These are phyloP conservation scores for Vicia villosa DNA, from an alignment of 306 rosid genomes.

Conservation along the genomic window DNA sequence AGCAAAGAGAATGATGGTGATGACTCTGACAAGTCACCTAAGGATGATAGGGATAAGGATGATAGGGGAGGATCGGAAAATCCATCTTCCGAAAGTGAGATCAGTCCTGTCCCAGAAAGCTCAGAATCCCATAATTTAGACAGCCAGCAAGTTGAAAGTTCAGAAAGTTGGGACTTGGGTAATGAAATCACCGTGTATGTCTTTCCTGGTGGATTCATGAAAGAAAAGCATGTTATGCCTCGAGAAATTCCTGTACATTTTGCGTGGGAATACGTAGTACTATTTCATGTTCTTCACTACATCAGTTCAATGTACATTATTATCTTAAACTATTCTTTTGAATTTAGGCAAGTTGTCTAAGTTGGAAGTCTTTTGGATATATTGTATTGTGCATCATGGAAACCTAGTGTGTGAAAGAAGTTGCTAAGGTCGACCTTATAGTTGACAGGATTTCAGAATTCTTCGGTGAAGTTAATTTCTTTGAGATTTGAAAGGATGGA, in stretches of 20 bases:
- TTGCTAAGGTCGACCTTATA: conserved; percentile 3
- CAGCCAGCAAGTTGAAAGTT: conserved; percentile 49
- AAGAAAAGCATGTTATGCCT: conserved; percentile 31
- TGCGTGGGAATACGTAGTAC: conserved; percentile 41
- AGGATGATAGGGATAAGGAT: conserved; percentile 54
- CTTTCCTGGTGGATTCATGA: conserved; percentile 33
- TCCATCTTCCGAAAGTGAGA: conserved; percentile 54
- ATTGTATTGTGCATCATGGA: conserved; percentile 23
- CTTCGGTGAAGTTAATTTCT: neutral
- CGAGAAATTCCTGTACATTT: conserved; percentile 42
- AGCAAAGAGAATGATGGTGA: conserved; percentile 57
- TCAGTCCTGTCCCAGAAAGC: conserved; percentile 59
- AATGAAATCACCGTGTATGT: conserved; percentile 33
- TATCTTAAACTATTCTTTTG: conserved; percentile 46
- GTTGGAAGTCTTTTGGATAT: conserved; percentile 37
- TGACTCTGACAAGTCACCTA: conserved; percentile 56
- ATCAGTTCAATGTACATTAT: conserved; percentile 52
- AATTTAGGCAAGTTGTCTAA: conserved; percentile 51
- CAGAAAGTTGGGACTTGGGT: conserved; percentile 40
- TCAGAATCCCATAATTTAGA: conserved; percentile 64
- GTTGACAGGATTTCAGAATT: conserved; percentile 33
- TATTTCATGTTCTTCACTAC: conserved; percentile 40
- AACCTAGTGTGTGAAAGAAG: conserved; percentile 28
- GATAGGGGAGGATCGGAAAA: conserved; percentile 46
- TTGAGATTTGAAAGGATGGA: conserved; percentile 6